Evolutionary conservation across 495 filamentous ascomycete species (phyloP), one percentile per base, ranked within the genome.

Genomic region (Penicillium macrosclerotiorum): DNA sequence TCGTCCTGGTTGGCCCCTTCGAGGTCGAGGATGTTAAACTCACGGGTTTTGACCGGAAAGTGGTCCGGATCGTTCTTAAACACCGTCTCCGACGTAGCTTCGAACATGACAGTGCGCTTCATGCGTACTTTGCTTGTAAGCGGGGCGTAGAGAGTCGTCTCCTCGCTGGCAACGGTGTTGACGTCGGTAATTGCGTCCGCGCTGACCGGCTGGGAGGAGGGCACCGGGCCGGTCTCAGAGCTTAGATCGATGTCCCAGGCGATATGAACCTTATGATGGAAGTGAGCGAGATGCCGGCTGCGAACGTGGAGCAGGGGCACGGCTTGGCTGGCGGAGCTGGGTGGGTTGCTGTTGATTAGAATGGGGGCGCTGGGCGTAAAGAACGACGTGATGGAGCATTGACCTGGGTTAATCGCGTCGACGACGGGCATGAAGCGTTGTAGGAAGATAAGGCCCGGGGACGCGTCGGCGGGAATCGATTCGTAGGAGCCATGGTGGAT

Each of bases 51-150:
- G 1, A 60, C 36, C 1, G 38, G 27, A 23, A 64, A 55, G 22
- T 57, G 41, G 4, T 62, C 58, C 14, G 53, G 55, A 22, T 64
- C 61, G 13, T 49, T 22, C 25, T 45, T 47, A 39, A 62, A 57
- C 0, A 51, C 38, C 1, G 61, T 55, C 17, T 43, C 40, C 0
- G 46, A 57, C 2, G 50, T 64, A 1, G 58, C 49, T 19, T 60
- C 55, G 25, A 54, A 62, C 55, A 62, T 60, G 1, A 62, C 59
- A 0, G 61, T 62, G 8, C 55, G 42, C 20, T 51, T 57, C 19
- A 60, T 39, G 19, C 16, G 45, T 7, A 44, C 37, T 1, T 20
- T 27, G 17, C 52, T 49, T 3, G 23, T 40, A 2, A 49, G 35
- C 6, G 35, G 49, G 11, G 44, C 45, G 27, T 48, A 52, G 18